A percentile compares a stretch with the other conserved stretches of the same genome.
phyloP scores from a whole-genome alignment of 495 filamentous ascomycete species.

The Neurospora intermedia region DNA sequence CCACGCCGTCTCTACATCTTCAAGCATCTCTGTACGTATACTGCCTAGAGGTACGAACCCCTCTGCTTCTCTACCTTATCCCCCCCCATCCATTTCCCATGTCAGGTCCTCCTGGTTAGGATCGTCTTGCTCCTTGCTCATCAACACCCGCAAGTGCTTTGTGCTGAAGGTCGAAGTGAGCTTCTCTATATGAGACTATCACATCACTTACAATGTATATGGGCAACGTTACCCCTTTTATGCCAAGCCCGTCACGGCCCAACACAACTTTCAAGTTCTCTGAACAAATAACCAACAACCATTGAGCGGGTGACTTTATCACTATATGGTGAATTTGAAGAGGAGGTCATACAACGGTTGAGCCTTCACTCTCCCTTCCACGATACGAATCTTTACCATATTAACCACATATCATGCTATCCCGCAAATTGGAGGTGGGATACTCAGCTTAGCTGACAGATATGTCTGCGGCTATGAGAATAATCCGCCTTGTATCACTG shows the following conservation, averaged over 20 bases:
- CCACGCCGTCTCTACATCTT: background rate
- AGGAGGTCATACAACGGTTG: background rate
- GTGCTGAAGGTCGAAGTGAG: background rate
- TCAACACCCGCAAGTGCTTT: background rate
- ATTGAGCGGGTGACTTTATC: background rate
- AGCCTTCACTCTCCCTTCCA: background rate
- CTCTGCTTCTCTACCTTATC: background rate
- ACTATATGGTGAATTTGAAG: background rate
- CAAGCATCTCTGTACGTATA: background rate
- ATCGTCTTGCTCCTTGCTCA: background rate
- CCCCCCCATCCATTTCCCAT: background rate
- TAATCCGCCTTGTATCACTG: background rate
- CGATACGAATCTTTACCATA: background rate
- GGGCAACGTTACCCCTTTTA: background rate
- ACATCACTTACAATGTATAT: background rate
- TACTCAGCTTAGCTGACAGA: background rate
- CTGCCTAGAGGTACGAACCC: background rate
- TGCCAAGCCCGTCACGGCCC: background rate
- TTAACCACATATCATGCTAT: background rate
- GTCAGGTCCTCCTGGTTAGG: background rate
- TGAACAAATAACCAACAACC: background rate
- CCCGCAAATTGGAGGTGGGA: background rate
- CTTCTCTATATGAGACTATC: background rate
- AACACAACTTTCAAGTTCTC: background rate
- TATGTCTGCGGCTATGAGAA: background rate